Base-by-base conservation (phyloP, 1,284 basidiomycete species). In the Sanguinoderma infundibulare region DNA sequence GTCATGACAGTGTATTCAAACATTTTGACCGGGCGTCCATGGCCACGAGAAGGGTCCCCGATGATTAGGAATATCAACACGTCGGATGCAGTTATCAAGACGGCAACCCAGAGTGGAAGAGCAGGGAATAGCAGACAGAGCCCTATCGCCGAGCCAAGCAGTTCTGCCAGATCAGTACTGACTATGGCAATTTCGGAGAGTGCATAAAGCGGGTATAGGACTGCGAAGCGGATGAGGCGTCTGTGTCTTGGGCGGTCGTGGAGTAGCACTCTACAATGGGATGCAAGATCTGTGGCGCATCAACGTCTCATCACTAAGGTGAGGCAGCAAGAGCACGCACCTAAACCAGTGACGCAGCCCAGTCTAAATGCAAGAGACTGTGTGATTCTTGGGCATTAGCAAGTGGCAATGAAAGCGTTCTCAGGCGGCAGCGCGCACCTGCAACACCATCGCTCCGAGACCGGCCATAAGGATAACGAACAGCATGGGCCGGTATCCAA, bases 401-500 rank as follows among this genome's bases (percentile, higher is more conserved):
- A 34, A 32, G 17, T n/a, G 30, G 46, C 28, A 28, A 49, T 49
- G 26, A 55, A 20, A 9, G 14, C 17, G 39, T 40, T 40, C 20
- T 55, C n/a, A 35, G 14, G 34, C 34, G 49, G 34, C 30, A 34
- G 32, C 34, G 66, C 54, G 75, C 44, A 87, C 87, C 80, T 92
- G 90, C 22, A 93, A 78, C 51, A 90, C 83, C 5, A 91, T 85
- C 22, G 92, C 94, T 57, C 93, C 88, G 9, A 95, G 72, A n/a
- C 92, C 92, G 1, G 94, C 86, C 22, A 96, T 72, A 3, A 96
- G 81, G n/a, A 97, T 87, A 47, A 96, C 82, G 70, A 95, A 96
- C 35, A 97, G 81, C 53, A 96, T 82, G 17, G 72, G 72, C 64
- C 87, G 84, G 78, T 95, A 96, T 0, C 94, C 94, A 72, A 85